Percentiles rank a stretch among this genome's conserved stretches.
Conservation (phyloP, 23 red algal species). For the Gracilaria domingensis region DNA sequence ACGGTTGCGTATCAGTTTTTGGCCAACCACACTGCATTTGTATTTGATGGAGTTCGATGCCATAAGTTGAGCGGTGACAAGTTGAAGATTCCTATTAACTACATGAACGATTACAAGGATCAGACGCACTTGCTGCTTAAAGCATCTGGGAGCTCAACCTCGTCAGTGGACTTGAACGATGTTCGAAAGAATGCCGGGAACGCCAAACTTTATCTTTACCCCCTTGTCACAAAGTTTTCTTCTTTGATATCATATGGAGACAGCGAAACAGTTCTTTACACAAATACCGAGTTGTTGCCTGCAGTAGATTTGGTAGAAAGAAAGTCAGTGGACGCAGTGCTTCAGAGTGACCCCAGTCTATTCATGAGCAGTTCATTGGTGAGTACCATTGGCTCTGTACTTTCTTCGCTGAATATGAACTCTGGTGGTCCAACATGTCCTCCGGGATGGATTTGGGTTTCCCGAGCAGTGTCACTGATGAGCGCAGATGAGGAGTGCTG, state of each 20-base stretch:
- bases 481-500: conserved; percentile 25
- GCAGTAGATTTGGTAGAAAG: neutral
- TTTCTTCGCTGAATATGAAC: neutral
- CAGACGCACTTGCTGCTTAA: neutral
- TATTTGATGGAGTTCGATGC: conserved; percentile 6
- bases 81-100: neutral
- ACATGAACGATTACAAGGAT: neutral
- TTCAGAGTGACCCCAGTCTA: neutral
- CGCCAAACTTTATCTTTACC: neutral
- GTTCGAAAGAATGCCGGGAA: neutral
- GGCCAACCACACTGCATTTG: conserved; percentile 6
- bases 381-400: neutral
- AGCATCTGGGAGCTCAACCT: neutral
- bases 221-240: neutral
- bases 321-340: neutral
- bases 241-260: conserved; percentile 9
- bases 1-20: neutral
- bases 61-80: neutral
- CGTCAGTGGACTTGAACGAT: neutral
- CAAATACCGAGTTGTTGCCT: neutral
- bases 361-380: neutral
- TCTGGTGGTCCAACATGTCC: neutral
- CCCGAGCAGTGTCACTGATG: conserved; percentile 13
- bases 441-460: neutral
- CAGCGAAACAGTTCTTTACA: conserved; percentile 1